Percentiles rank a stretch among this genome's conserved stretches.
phyloP scores from a whole-genome alignment of 257 asterid species.

The Knoxia roxburghii region DNA sequence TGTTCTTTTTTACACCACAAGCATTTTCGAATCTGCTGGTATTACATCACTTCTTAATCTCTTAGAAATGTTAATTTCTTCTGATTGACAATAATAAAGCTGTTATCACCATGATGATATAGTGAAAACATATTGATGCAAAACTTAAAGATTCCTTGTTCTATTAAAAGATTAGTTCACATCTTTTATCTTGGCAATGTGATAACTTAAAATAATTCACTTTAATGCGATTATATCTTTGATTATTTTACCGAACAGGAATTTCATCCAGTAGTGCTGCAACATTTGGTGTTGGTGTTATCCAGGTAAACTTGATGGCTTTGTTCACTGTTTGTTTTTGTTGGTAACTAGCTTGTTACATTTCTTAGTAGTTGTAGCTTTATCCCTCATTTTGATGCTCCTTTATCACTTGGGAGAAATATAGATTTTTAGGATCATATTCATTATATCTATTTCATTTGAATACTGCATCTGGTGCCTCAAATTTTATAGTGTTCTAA shows the following conservation, averaged over 20 bases:
- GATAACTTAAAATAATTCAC: background rate
- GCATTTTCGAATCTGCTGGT: constrained; percentile 88
- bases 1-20: constrained; percentile 73
- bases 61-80: background rate
- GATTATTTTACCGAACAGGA: constrained; percentile 45
- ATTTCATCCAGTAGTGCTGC: constrained; percentile 75
- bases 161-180: background rate
- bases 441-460: background rate
- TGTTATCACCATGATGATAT: background rate
- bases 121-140: background rate
- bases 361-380: background rate
- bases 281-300: constrained; percentile 70
- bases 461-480: background rate
- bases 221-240: constrained; percentile 14
- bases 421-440: background rate
- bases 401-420: background rate
- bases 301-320: constrained; percentile 55
- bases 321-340: constrained; percentile 3
- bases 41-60: constrained; percentile 9
- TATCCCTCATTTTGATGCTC: background rate
- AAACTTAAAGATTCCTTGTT: background rate
- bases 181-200: background rate
- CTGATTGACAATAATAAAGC: background rate
- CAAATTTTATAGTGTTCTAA: constrained; percentile 8
- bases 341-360: background rate